These are phyloP conservation scores for Stachybotrys chartarum DNA, from an alignment of 2,329 filamentous ascomycete genomes.

Conservation along the genomic window DNA sequence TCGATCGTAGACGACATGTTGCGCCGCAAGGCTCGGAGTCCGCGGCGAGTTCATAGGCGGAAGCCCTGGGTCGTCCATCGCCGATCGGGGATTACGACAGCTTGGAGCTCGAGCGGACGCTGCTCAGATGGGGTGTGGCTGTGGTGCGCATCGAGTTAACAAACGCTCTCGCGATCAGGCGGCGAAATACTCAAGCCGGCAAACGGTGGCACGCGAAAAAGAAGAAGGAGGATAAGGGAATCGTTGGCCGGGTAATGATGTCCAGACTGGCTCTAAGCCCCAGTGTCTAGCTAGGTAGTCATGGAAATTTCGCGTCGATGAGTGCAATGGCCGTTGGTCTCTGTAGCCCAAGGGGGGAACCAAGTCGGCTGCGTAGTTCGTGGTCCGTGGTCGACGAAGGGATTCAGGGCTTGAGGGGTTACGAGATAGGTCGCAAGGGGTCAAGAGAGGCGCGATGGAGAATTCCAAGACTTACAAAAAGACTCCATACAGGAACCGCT, in stretches of 20 bases:
- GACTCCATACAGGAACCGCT: conserved; percentile 1
- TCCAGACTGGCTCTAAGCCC: neutral
- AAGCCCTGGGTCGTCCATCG: neutral
- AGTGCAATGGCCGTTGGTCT: neutral
- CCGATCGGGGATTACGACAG: neutral
- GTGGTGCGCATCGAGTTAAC: neutral
- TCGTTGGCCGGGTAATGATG: neutral
- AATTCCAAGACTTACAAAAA: neutral
- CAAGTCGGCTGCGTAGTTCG: too few species aligned
- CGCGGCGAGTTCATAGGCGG: neutral
- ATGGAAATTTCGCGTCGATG: neutral
- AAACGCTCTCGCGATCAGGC: neutral
- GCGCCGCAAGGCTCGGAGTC: neutral
- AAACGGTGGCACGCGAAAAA: neutral
- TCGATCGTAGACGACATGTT: neutral
- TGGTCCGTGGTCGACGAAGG: too few species aligned
- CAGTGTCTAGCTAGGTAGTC: neutral
- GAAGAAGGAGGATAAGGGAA: neutral
- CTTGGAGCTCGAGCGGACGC: neutral
- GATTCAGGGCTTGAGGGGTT: neutral
- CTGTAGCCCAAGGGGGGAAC: too few species aligned
- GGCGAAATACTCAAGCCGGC: neutral
- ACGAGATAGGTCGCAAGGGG: neutral
- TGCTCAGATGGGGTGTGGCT: neutral
- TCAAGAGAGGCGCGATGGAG: neutral